A percentile compares a stretch with the other conserved stretches of the same genome.
Conservation (phyloP, 805 yeast species). For the Candida maesae region DNA sequence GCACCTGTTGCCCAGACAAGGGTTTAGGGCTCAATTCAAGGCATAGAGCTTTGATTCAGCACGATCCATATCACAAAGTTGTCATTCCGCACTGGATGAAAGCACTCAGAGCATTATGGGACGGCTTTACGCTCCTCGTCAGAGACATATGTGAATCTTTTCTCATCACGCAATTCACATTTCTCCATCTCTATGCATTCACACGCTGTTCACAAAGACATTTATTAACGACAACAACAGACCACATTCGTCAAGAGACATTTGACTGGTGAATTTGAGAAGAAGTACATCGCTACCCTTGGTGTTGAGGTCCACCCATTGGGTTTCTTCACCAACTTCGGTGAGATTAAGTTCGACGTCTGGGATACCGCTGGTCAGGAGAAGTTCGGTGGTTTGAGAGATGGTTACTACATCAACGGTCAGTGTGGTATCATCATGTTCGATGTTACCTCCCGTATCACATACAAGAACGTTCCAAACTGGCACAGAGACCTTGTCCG, state of each 20-base stretch:
- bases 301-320: constrained; percentile 99
- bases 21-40: no score
- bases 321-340: constrained; percentile 96
- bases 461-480: constrained; percentile 99
- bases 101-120: no score
- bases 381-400: constrained; percentile 99
- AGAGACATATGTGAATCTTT: no score
- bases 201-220: not conserved
- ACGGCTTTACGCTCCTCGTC: no score
- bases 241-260: constrained; percentile 99
- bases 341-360: constrained; percentile 98
- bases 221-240: constrained; percentile 31
- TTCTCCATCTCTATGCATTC: not conserved
- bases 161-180: not conserved
- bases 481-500: constrained; percentile 99
- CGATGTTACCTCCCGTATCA: constrained; percentile 98
- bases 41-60: no score
- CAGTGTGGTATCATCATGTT: constrained; percentile 99
- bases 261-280: constrained; percentile 98
- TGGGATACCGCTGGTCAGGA: constrained; percentile 99
- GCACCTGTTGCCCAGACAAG: no score
- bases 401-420: constrained; percentile 99
- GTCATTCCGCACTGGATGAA: no score
- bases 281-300: constrained; percentile 97
- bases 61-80: no score